Evolutionary conservation across 2,329 filamentous ascomycete genomes (phyloP).

Genomic region (Diaporthe citrichinensis): DNA sequence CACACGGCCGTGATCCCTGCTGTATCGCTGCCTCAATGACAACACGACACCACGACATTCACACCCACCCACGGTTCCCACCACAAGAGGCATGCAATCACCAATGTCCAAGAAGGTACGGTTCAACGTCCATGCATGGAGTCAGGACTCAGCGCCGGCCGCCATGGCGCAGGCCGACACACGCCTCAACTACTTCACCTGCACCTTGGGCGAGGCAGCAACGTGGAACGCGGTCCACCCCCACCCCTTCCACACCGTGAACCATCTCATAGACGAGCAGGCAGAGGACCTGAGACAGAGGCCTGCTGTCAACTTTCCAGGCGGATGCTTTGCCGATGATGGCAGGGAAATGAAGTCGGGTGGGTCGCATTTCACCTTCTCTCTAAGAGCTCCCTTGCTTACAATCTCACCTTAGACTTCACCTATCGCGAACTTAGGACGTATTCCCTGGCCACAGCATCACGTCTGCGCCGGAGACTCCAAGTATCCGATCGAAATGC

Average conservation of each 20-base stretch:
- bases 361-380: conserved; percentile 64
- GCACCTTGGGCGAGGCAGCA: conserved; percentile 70
- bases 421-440: conserved; percentile 53
- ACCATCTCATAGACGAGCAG: conserved; percentile 64
- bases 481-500: conserved; percentile 38
- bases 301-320: conserved; percentile 54
- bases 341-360: conserved; percentile 39
- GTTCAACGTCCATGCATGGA: conserved; percentile 28
- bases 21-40: neutral
- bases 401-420: conserved; percentile 39
- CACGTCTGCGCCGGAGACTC: conserved; percentile 37
- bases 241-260: conserved; percentile 60
- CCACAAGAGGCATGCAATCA: too few relatives aligned
- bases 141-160: neutral
- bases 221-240: conserved; percentile 49
- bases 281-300: conserved; percentile 53
- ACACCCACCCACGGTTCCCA: neutral
- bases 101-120: conserved; percentile 35
- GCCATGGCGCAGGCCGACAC: neutral
- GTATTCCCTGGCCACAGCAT: conserved; percentile 39
- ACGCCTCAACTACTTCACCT: conserved; percentile 68
- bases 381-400: conserved; percentile 28
- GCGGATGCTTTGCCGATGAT: conserved; percentile 37
- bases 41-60: neutral
- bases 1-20: neutral